A percentile compares a stretch with the other conserved stretches of the same genome.
These are phyloP conservation scores for Suhomyces xylopsoci DNA, from an alignment of 805 yeast species.

Conservation along the genomic window DNA sequence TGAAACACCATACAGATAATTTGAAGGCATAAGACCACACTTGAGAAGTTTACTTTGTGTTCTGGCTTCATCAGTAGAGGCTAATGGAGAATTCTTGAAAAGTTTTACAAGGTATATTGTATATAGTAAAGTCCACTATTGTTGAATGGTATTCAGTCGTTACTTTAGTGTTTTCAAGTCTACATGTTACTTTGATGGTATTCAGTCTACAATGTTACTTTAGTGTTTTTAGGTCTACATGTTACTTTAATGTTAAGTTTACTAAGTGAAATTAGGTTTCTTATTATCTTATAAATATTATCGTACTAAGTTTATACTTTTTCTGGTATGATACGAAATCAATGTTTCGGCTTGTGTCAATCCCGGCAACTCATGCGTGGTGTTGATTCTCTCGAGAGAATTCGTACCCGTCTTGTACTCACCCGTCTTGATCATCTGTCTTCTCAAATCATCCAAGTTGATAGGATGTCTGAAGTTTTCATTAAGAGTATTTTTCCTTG, in stretches of 20 bases:
- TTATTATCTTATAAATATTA: not conserved
- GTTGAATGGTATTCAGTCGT: too few relatives aligned
- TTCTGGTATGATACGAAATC: slow-evolving; percentile 41
- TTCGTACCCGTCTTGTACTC: slow-evolving; percentile 33
- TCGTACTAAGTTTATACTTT: slow-evolving; percentile 30
- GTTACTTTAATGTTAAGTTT: too few relatives aligned
- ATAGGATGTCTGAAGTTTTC: slow-evolving; percentile 33
- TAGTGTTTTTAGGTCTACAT: too few relatives aligned
- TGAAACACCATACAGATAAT: not conserved
- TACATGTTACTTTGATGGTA: too few relatives aligned
- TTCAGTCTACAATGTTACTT: too few relatives aligned
- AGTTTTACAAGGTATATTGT: too few relatives aligned
- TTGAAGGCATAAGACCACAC: not conserved
- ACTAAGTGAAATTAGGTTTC: too few relatives aligned
- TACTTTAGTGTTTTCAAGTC: too few relatives aligned
- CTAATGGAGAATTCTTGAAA: too few relatives aligned
- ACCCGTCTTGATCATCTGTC: slow-evolving; percentile 37
- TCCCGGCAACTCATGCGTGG: slow-evolving; percentile 49
- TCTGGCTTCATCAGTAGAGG: too few relatives aligned
- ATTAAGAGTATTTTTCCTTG: slow-evolving; percentile 19
- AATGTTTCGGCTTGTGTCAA: slow-evolving; percentile 48
- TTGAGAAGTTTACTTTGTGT: too few relatives aligned
- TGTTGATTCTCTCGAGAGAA: slow-evolving; percentile 39
- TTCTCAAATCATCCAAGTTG: slow-evolving; percentile 31
- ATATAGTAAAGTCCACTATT: too few relatives aligned